Evolutionary conservation across 2,329 filamentous ascomycete species (phyloP).

Genomic region (Elsinoe ampelina): DNA sequence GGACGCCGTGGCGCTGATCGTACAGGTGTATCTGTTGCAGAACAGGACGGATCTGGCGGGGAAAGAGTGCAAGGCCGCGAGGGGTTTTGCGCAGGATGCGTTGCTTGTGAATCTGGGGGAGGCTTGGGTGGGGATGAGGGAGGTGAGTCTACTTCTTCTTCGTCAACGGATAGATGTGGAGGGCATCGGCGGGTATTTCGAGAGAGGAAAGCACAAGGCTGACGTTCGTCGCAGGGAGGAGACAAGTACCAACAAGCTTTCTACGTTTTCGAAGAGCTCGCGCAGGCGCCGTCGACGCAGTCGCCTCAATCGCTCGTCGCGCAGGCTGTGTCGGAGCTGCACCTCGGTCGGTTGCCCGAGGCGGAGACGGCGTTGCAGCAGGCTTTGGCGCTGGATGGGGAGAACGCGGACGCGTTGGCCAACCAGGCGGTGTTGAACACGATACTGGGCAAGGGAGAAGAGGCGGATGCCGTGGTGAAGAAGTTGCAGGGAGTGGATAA

Average conservation of each 20-base stretch:
- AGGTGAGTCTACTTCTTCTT: too few relatives aligned
- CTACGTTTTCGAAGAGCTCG: constrained; percentile 95
- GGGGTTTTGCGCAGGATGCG: constrained; percentile 92
- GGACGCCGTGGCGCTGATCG: constrained; percentile 71
- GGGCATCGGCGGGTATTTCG: too few relatives aligned
- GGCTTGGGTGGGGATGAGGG: constrained; percentile 82
- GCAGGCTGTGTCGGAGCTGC: constrained; percentile 84
- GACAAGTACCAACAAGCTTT: constrained; percentile 95
- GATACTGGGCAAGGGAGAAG: constrained; percentile 57
- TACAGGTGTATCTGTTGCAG: constrained; percentile 85
- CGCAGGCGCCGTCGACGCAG: constrained; percentile 72
- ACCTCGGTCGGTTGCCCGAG: constrained; percentile 80
- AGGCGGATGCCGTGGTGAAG: constrained; percentile 47
- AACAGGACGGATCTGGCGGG: constrained; percentile 84
- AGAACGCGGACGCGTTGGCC: constrained; percentile 65
- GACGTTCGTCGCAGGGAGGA: constrained; percentile 55
- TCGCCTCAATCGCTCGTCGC: constrained; percentile 68
- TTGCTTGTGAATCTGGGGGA: constrained; percentile 89
- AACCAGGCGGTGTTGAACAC: constrained; percentile 74
- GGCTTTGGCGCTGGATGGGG: constrained; percentile 64
- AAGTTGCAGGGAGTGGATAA: constrained; percentile 36
- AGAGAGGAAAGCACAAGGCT: too few relatives aligned
- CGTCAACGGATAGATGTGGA: too few relatives aligned
- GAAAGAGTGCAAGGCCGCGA: constrained; percentile 78
- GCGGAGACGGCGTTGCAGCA: constrained; percentile 78